A percentile compares a stretch with the other conserved stretches of the same genome.
phyloP scores from a whole-genome alignment of 495 filamentous ascomycete species.

The Daldinia bambusicola region DNA sequence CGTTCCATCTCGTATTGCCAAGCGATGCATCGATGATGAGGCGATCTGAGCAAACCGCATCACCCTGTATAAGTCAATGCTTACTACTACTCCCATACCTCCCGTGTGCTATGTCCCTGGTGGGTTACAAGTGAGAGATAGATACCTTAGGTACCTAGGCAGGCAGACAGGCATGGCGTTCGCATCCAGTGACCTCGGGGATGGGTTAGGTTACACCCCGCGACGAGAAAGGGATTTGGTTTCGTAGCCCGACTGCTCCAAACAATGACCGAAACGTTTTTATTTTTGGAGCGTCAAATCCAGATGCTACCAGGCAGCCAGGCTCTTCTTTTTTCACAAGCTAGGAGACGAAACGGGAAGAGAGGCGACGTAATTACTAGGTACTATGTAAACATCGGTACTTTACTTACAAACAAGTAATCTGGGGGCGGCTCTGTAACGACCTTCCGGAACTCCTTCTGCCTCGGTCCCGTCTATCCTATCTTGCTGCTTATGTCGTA shows the following conservation, averaged over 20 bases:
- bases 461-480: slow-evolving; percentile 30
- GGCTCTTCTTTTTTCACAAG: slow-evolving; percentile 15
- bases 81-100: neutral
- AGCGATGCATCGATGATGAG: neutral
- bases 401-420: neutral
- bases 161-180: slow-evolving; percentile 2
- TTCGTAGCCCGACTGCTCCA: slow-evolving; percentile 14
- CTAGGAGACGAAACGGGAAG: slow-evolving; percentile 3
- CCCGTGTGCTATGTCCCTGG: neutral
- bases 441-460: slow-evolving; percentile 36
- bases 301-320: slow-evolving; percentile 8
- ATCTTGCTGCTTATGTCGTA: slow-evolving; percentile 36
- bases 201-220: slow-evolving; percentile 22
- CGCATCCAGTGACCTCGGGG: slow-evolving; percentile 14
- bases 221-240: slow-evolving; percentile 12
- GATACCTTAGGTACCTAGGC: neutral
- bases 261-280: slow-evolving; percentile 26
- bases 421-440: slow-evolving; percentile 35
- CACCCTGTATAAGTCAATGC: slow-evolving; percentile 1
- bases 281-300: slow-evolving; percentile 38
- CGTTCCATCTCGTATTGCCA: neutral
- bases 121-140: slow-evolving; percentile 6
- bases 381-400: slow-evolving; percentile 20
- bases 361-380: neutral
- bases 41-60: neutral